These are phyloP conservation scores for Mycena leptocephala DNA, from an alignment of 768 basidiomycete genomes.

Conservation along the genomic window DNA sequence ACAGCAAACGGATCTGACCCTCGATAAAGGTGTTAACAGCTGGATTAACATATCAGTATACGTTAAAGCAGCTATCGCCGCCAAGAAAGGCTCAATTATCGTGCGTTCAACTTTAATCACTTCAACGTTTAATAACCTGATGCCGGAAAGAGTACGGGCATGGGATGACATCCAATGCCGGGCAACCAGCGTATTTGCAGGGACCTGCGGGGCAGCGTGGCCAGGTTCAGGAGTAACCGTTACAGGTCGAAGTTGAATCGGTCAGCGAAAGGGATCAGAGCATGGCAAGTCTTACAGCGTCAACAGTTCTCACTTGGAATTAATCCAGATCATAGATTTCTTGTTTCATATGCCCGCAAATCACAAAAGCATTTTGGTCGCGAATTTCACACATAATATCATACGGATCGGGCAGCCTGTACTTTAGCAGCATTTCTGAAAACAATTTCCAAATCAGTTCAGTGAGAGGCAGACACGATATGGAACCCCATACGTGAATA, in stretches of 20 bases:
- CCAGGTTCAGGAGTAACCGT: slow-evolving; percentile 28
- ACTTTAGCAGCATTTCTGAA: slow-evolving; percentile 53
- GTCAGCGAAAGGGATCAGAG: background rate
- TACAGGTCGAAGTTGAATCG: slow-evolving; percentile 24
- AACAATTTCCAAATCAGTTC: slow-evolving; percentile 9
- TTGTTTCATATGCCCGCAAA: slow-evolving; percentile 23
- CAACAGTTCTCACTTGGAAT: background rate
- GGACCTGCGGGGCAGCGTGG: slow-evolving; percentile 22
- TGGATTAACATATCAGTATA: slow-evolving; percentile 65
- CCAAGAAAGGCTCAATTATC: slow-evolving; percentile 59
- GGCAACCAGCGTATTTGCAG: slow-evolving; percentile 44
- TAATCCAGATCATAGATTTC: background rate
- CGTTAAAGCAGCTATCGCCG: slow-evolving; percentile 52
- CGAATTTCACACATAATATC: slow-evolving; percentile 28
- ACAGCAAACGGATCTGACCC: slow-evolving; percentile 16
- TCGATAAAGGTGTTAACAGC: slow-evolving; percentile 58
- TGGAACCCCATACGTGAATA: slow-evolving; percentile 61
- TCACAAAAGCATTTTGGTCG: slow-evolving; percentile 10
- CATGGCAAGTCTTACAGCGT: background rate
- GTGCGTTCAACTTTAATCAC: slow-evolving; percentile 49
- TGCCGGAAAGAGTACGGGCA: slow-evolving; percentile 54
- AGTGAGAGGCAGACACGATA: background rate
- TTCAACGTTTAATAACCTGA: background rate
- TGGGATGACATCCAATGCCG: slow-evolving; percentile 62
- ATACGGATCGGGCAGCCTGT: slow-evolving; percentile 51